Evolutionary conservation across 2,329 filamentous ascomycete genomes (phyloP).

Genomic region (Claviceps paspali): DNA sequence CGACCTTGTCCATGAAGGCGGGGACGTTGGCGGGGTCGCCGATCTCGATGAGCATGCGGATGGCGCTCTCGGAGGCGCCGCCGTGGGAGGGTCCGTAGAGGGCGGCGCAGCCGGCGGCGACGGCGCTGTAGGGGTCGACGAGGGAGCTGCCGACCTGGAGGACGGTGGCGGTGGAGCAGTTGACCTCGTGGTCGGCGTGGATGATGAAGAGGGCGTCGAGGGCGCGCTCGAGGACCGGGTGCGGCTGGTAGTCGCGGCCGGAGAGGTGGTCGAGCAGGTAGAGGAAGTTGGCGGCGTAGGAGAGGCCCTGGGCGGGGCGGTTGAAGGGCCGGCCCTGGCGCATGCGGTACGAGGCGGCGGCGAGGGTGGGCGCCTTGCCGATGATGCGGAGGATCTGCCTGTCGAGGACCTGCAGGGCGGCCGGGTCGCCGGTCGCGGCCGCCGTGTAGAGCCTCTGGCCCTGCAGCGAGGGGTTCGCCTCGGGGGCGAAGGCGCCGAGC

Average conservation of each 20-base stretch:
- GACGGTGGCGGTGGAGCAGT: constrained; percentile 39
- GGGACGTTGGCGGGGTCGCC: constrained; percentile 35
- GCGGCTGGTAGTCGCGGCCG: constrained; percentile 28
- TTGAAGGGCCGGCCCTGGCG: constrained; percentile 36
- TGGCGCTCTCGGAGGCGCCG: constrained; percentile 42
- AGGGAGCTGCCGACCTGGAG: constrained; percentile 40
- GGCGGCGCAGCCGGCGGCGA: constrained; percentile 35
- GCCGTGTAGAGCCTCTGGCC: constrained; percentile 35
- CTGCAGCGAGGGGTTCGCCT: constrained; percentile 33
- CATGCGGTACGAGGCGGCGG: constrained; percentile 36
- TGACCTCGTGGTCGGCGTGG: constrained; percentile 44
- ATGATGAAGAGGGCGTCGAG: constrained; percentile 39
- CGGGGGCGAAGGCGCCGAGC: constrained; percentile 32
- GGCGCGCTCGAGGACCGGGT: constrained; percentile 33
- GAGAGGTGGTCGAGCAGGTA: constrained; percentile 37
- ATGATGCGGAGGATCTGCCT: constrained; percentile 37
- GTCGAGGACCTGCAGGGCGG: constrained; percentile 28
- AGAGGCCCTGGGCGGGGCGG: constrained; percentile 28
- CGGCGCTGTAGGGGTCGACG: constrained; percentile 38
- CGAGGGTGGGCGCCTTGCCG: constrained; percentile 34
- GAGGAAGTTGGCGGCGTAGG: constrained; percentile 39
- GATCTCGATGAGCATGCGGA: constrained; percentile 36
- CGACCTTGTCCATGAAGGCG: constrained; percentile 32
- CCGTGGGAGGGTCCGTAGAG: constrained; percentile 43
- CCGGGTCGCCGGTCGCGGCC: constrained; percentile 24